Percentiles rank a stretch among this genome's conserved stretches.
These are phyloP conservation scores for Colletotrichum paranaense DNA, from an alignment of 2,329 filamentous ascomycete genomes.

Conservation along the genomic window DNA sequence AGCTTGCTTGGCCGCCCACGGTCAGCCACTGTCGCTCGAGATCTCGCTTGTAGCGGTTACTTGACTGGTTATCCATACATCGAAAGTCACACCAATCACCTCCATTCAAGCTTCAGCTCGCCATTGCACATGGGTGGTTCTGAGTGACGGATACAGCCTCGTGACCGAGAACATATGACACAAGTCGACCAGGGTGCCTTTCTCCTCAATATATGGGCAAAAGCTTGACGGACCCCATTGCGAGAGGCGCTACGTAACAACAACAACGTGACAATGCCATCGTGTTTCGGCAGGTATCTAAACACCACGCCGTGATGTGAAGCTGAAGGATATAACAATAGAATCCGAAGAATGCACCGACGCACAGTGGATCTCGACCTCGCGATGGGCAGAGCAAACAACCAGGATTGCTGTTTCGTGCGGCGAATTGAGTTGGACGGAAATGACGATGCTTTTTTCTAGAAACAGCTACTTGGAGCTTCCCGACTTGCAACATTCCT, in stretches of 20 bases:
- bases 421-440: not conserved
- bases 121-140: not conserved
- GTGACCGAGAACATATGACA: conserved; percentile 17
- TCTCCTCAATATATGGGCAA: not conserved
- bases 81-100: conserved; percentile 5
- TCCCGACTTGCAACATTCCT: conserved; percentile 28
- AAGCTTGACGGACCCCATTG: not conserved
- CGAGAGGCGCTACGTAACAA: not conserved
- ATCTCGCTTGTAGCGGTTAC: conserved; percentile 11
- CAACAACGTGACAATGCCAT: not conserved
- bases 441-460: not conserved
- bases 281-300: not conserved
- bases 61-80: not conserved
- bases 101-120: not conserved
- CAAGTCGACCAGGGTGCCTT: conserved; percentile 8
- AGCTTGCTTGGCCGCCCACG: not conserved
- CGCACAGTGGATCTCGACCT: conserved; percentile 1
- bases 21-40: not conserved
- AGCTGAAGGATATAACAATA: not conserved
- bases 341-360: not conserved
- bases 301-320: not conserved
- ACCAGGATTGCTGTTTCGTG: conserved; percentile 4
- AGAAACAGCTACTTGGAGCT: not conserved
- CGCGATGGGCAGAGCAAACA: not conserved
- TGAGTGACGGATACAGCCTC: conserved; percentile 26